phyloP scores from a whole-genome alignment of 2,329 filamentous ascomycete species.

The Epichloe gansuensis region DNA sequence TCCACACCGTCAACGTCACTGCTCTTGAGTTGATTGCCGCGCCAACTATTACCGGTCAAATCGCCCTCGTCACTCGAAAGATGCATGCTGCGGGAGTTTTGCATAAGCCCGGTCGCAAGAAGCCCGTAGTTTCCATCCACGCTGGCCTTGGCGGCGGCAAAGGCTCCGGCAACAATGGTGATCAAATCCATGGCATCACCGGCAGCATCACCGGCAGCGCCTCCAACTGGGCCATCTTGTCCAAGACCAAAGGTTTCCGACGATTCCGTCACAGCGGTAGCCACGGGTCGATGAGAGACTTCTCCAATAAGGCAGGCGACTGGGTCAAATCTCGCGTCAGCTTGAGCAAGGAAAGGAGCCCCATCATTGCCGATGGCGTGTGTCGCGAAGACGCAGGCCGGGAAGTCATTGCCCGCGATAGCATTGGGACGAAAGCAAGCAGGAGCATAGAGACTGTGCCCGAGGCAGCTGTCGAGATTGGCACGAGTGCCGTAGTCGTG shows the following conservation, averaged over 20 bases:
- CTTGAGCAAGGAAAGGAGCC: constrained; percentile 7
- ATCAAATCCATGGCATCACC: neutral
- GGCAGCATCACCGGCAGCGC: neutral
- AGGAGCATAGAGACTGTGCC: constrained; percentile 4
- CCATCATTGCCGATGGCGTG: neutral
- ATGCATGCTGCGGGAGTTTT: constrained; percentile 12
- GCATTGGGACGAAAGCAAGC: neutral
- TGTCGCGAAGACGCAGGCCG: neutral
- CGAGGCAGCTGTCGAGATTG: constrained; percentile 5
- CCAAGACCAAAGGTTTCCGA: constrained; percentile 7
- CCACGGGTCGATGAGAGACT: constrained; percentile 12
- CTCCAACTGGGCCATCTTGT: constrained; percentile 2
- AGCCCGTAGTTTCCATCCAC: constrained; percentile 3
- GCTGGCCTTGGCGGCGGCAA: neutral
- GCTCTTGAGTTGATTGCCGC: constrained; percentile 38
- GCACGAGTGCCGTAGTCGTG: constrained; percentile 3
- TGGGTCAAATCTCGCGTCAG: constrained; percentile 17
- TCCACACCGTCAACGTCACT: constrained; percentile 27
- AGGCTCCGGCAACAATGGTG: neutral
- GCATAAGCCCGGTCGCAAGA: constrained; percentile 9
- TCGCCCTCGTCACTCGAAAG: constrained; percentile 27
- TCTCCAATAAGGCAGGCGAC: constrained; percentile 14
- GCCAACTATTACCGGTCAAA: constrained; percentile 37
- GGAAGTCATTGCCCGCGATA: neutral
- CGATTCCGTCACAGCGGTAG: constrained; percentile 4